Evolutionary conservation across 129 eudicot genomes (phyloP), one percentile per base, ranked within the genome.

Genomic region (Flaveria bidentis): DNA sequence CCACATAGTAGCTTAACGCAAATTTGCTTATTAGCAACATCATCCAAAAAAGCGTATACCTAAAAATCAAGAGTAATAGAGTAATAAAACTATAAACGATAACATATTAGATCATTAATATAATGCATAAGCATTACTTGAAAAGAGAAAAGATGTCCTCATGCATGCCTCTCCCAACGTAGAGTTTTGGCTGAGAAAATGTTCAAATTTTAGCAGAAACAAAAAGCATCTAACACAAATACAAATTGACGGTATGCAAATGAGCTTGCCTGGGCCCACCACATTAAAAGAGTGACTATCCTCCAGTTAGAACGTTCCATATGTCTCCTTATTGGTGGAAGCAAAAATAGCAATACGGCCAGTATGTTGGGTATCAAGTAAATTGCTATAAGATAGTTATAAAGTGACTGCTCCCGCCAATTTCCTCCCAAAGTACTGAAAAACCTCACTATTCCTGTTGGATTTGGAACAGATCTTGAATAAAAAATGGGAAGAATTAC

Each of bases 91-190:
- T 20, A n/a, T 50, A 73, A 41, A 5, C 5, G 47, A 15, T 23
- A 58, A 67, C 6, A 20, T 30, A 23, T 67, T 45, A 73, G 52
- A 45, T 65, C 28, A 80, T 46, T 3, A 15, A 65, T 28, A 66
- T 65, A 73, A 23, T 65, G 14, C 41, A 13, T 22, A 1, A 68
- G 74, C 71, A 96, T 86, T 88, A 95, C 99, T 91, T 95, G 75
- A 91, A 61, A 71, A 95, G 97, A 18, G 99, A 86, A 62, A 86
- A 85, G 80, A 90, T 87, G 82, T 87, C 99, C 77, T 95, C 99
- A 71, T 95, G 99, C 99, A 95, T 95, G 79, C 99, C 99, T 84
- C 99, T 87, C 86, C 97, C 97, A 68, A 95, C 90, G 84, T 89
- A 95, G 63, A 91, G 87, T 82, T 95, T 91, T 74, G 99, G 99